Base-by-base conservation (phyloP, 495 filamentous ascomycete genomes). In the Venustampulla echinocandica region DNA sequence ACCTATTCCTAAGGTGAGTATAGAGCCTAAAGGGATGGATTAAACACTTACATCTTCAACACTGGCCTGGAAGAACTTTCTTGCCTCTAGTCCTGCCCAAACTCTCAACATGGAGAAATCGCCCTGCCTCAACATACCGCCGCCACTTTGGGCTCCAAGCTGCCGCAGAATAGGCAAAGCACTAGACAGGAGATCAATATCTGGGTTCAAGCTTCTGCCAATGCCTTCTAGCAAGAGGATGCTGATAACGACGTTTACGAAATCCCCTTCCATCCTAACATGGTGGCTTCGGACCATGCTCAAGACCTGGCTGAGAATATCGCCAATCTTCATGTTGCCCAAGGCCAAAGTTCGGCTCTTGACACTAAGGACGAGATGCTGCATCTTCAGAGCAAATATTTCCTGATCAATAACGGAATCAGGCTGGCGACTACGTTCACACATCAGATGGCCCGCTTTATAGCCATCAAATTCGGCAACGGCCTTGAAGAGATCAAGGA, bases 391-490 rank as follows among this genome's bases (percentile, higher is more conserved):
- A 1, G 90, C 87, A 56, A 97, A 99, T 1, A 95, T 74, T 53
- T 99, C 90, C 19, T 77, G 58, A 46, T 95, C 85, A 33, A 95
- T 69, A 7, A 99, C 93, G 3, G 81, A 82, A 11, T 89, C 81
- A 0, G 93, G 93, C 48, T 94, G 87, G 17, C 90, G 82, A 53
- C 87, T 95, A 21, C 93, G 82, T 58, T 95, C 86, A 38, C 90
- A 86, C 93, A 99, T 99, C 17, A 99, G 71, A 44, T 94, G 81
- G 0, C 93, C 93, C 2, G 92, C 90, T 53, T 86, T 86, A 61
- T 95, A 94, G 10, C 93, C 93, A 59, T 99, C 89, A 55, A 99
- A 99, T 58, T 96, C 90, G 6, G 93, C 93, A 30, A 99, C 76
- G 17, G 93, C 84, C 42, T 86, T 87, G 77, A 99, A 99, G 17